phyloP scores from a whole-genome alignment of 2,329 filamentous ascomycete species.

The Cephalotrichum gorgonifer region DNA sequence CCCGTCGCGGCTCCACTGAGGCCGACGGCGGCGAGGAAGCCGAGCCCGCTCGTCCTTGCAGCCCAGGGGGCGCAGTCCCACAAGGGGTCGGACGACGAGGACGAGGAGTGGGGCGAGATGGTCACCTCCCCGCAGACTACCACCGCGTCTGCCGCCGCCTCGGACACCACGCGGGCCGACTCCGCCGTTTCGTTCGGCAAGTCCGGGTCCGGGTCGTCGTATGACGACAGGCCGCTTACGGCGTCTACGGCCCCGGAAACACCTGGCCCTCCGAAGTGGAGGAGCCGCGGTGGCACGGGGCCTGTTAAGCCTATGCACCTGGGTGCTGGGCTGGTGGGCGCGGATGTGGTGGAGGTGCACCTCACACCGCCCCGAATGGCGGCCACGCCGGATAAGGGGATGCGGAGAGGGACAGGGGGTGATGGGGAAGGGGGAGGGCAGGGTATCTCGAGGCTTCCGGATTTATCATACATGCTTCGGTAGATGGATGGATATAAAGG shows the following conservation, averaged over 20 bases:
- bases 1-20: background rate
- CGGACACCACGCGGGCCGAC: background rate
- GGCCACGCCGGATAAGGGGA: no score
- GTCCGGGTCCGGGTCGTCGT: background rate
- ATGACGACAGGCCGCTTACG: background rate
- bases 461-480: no score
- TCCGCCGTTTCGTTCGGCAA: background rate
- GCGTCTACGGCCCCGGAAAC: background rate
- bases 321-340: no score
- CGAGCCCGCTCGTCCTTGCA: background rate
- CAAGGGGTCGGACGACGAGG: conserved; percentile 31
- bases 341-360: no score
- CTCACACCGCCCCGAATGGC: no score
- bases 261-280: background rate
- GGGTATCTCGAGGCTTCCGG: no score
- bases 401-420: no score
- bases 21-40: conserved; percentile 8
- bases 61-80: conserved; percentile 2
- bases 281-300: background rate
- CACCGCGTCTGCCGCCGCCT: background rate
- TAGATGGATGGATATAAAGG: no score
- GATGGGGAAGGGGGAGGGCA: no score
- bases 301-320: no score
- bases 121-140: conserved; percentile 18
- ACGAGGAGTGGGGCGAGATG: conserved; percentile 55